A percentile compares a stretch with the other conserved stretches of the same genome.
phyloP scores from a whole-genome alignment of 495 filamentous ascomycete genomes.

The Lindgomyces ingoldianus region DNA sequence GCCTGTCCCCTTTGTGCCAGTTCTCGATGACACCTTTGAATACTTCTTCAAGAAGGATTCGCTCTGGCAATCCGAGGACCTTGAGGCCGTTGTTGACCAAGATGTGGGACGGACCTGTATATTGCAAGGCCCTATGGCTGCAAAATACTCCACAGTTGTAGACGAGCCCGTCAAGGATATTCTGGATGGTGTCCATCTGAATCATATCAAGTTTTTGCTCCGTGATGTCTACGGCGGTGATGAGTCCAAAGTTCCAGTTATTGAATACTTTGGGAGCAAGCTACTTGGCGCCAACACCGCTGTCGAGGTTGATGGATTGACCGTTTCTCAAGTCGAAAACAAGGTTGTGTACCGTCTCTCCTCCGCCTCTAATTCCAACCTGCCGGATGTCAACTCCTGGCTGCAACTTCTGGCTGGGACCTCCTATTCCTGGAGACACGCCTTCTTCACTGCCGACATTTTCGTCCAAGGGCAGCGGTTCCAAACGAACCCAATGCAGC shows the following conservation, averaged over 20 bases:
- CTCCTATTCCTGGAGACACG: slow-evolving; percentile 85
- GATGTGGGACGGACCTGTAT: slow-evolving; percentile 95
- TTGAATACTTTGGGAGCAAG: slow-evolving; percentile 94
- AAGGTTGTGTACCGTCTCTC: slow-evolving; percentile 82
- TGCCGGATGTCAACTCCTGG: slow-evolving; percentile 83
- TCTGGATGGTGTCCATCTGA: slow-evolving; percentile 81
- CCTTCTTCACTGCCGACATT: slow-evolving; percentile 94
- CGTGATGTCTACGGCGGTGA: slow-evolving; percentile 78
- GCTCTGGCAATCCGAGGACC: slow-evolving; percentile 98
- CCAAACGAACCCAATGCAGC: slow-evolving; percentile 92
- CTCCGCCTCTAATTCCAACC: slow-evolving; percentile 62
- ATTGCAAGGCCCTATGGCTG: slow-evolving; percentile 91
- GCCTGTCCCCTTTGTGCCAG: slow-evolving; percentile 91
- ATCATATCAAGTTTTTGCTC: slow-evolving; percentile 76
- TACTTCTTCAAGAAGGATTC: slow-evolving; percentile 99
- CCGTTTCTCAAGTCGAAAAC: slow-evolving; percentile 67
- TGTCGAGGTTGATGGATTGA: slow-evolving; percentile 77
- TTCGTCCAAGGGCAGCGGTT: slow-evolving; percentile 95
- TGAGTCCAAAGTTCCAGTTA: slow-evolving; percentile 70
- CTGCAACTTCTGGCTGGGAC: slow-evolving; percentile 84
- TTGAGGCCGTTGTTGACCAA: slow-evolving; percentile 91
- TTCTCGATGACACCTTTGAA: slow-evolving; percentile 92
- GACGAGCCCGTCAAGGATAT: slow-evolving; percentile 95
- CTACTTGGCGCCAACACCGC: slow-evolving; percentile 55
- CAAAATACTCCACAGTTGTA: slow-evolving; percentile 80